Percentiles rank a stretch among this genome's conserved stretches.
phyloP scores from a whole-genome alignment of 2,329 filamentous ascomycete genomes.

The Hymenoscyphus fructigenus region DNA sequence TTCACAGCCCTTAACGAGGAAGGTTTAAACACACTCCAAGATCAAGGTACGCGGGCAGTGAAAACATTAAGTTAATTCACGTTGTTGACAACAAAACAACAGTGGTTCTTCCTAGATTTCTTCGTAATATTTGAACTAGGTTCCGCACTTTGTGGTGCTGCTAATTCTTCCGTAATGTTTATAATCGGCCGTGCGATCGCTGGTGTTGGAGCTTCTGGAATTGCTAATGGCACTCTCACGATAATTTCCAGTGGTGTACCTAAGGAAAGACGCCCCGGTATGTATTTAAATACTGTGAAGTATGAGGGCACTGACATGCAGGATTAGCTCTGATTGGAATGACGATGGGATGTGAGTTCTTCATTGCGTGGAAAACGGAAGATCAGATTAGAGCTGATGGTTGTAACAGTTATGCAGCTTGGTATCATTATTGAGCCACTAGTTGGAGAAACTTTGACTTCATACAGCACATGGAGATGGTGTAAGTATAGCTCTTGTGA shows the following conservation, averaged over 20 bases:
- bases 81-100: neutral
- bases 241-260: constrained; percentile 45
- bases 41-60: constrained; percentile 31
- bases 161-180: constrained; percentile 49
- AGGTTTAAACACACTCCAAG: constrained; percentile 47
- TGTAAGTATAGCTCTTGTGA: constrained; percentile 26
- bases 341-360: neutral
- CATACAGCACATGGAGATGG: constrained; percentile 38
- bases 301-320: neutral
- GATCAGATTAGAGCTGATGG: neutral
- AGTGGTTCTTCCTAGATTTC: constrained; percentile 40
- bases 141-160: constrained; percentile 52
- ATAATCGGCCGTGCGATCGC: constrained; percentile 56
- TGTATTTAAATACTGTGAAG: constrained; percentile 8
- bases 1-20: constrained; percentile 52
- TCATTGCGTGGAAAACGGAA: neutral
- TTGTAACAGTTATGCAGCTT: constrained; percentile 13
- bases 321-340: neutral
- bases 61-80: neutral
- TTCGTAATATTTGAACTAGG: constrained; percentile 56
- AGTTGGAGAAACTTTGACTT: constrained; percentile 37
- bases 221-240: constrained; percentile 52
- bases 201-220: constrained; percentile 50
- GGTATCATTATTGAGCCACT: constrained; percentile 33
- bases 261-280: constrained; percentile 18